A percentile compares a stretch with the other conserved stretches of the same genome.
Conservation (phyloP, 345 rosid species). For the Dimocarpus longan region DNA sequence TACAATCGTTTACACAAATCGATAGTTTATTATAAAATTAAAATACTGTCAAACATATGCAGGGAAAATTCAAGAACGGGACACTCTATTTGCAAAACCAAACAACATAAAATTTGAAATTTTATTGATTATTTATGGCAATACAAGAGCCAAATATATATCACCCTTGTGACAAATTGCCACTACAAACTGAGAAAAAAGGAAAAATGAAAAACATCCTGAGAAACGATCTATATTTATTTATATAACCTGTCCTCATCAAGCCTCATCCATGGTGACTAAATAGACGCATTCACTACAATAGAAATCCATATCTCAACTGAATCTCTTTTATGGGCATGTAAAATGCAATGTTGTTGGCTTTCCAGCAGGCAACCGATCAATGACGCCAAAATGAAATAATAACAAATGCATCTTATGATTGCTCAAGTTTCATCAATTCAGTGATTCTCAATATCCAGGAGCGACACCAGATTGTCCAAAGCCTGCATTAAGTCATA, state of each 20-base stretch:
- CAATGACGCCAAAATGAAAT: constrained; percentile 17
- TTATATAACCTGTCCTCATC: neutral
- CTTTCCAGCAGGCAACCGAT: constrained; percentile 20
- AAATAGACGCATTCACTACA: neutral
- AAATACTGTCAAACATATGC: no score
- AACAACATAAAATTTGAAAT: constrained; percentile 6
- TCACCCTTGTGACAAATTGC: neutral
- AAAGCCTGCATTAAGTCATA: constrained; percentile 13
- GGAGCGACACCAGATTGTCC: neutral
- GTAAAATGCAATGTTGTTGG: neutral
- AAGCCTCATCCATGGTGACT: neutral
- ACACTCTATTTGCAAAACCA: neutral
- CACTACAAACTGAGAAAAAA: neutral
- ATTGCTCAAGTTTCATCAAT: constrained; percentile 9
- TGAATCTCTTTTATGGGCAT: neutral
- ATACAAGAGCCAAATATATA: neutral
- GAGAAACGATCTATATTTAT: neutral
- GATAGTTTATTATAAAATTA: no score
- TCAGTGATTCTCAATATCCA: neutral
- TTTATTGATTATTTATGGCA: constrained; percentile 20
- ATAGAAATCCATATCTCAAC: neutral
- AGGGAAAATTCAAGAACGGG: neutral
- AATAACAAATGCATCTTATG: constrained; percentile 30
- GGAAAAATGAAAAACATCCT: neutral
- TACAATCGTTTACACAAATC: no score